phyloP scores from a whole-genome alignment of 805 yeast species.

The Cyberlindnera suaveolens region DNA sequence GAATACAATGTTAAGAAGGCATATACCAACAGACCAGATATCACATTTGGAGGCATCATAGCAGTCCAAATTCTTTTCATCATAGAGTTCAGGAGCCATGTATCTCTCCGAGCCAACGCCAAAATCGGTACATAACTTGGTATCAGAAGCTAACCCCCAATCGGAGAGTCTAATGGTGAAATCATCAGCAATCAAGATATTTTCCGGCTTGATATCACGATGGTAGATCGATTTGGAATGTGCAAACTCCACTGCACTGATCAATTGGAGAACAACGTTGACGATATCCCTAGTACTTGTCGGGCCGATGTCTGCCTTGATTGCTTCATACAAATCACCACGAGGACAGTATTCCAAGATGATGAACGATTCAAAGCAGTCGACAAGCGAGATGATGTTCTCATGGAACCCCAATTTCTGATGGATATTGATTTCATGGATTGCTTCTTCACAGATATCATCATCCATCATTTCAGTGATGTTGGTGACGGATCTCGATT shows the following conservation, averaged over 20 bases:
- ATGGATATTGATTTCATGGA: slow-evolving; percentile 63
- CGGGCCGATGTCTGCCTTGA: slow-evolving; percentile 56
- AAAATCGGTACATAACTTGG: slow-evolving; percentile 55
- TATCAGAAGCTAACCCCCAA: slow-evolving; percentile 65
- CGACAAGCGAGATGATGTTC: slow-evolving; percentile 54
- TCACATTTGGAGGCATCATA: slow-evolving; percentile 82
- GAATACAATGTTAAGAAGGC: slow-evolving; percentile 77
- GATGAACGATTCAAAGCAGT: slow-evolving; percentile 60
- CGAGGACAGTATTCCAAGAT: slow-evolving; percentile 80
- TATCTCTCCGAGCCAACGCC: slow-evolving; percentile 88
- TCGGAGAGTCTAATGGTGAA: slow-evolving; percentile 62
- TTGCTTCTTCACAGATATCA: slow-evolving; percentile 48
- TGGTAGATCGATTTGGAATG: slow-evolving; percentile 72
- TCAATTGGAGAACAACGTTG: slow-evolving; percentile 52
- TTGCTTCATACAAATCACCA: slow-evolving; percentile 83
- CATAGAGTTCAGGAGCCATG: slow-evolving; percentile 93
- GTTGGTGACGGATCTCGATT: slow-evolving; percentile 26
- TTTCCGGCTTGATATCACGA: slow-evolving; percentile 78
- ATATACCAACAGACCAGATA: slow-evolving; percentile 86
- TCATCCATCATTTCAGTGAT: slow-evolving; percentile 30
- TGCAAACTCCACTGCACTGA: slow-evolving; percentile 71
- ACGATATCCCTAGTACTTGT: slow-evolving; percentile 38
- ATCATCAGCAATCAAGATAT: slow-evolving; percentile 49
- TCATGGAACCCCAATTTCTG: slow-evolving; percentile 51
- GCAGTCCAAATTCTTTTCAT: slow-evolving; percentile 41